Evolutionary conservation across 129 eudicot genomes (phyloP).

Genomic region (Escallonia herrerae): DNA sequence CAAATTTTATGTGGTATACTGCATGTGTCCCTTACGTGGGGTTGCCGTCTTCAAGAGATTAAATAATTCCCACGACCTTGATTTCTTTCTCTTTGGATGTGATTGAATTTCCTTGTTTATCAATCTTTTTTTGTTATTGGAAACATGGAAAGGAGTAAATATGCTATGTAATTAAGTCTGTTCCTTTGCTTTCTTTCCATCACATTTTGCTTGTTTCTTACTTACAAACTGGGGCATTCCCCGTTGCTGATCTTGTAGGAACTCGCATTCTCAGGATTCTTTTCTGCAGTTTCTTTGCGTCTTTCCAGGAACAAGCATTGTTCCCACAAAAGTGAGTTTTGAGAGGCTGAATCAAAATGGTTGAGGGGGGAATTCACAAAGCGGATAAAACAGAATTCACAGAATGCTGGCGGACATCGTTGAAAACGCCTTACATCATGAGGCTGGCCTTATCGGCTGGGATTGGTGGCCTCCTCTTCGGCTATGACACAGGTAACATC

Average conservation of each 20-base stretch:
- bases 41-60: too few relatives aligned
- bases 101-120: too few relatives aligned
- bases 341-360: constrained; percentile 20
- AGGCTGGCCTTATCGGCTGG: constrained; percentile 65
- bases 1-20: too few relatives aligned
- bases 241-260: background rate
- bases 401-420: constrained; percentile 45
- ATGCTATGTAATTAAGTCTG: too few relatives aligned
- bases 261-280: background rate
- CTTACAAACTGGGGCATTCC: background rate
- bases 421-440: constrained; percentile 59
- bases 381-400: constrained; percentile 44
- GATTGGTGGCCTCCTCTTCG: constrained; percentile 75
- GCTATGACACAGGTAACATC: constrained; percentile 61
- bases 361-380: constrained; percentile 39
- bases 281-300: background rate
- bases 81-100: too few relatives aligned
- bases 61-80: too few relatives aligned
- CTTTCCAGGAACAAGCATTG: background rate
- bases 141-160: too few relatives aligned
- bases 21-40: too few relatives aligned
- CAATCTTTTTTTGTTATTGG: too few relatives aligned
- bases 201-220: too few relatives aligned
- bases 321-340: background rate
- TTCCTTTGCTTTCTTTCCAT: too few relatives aligned